Base-by-base conservation (phyloP, 495 filamentous ascomycete species). In the Hypoxylon perforatum region DNA sequence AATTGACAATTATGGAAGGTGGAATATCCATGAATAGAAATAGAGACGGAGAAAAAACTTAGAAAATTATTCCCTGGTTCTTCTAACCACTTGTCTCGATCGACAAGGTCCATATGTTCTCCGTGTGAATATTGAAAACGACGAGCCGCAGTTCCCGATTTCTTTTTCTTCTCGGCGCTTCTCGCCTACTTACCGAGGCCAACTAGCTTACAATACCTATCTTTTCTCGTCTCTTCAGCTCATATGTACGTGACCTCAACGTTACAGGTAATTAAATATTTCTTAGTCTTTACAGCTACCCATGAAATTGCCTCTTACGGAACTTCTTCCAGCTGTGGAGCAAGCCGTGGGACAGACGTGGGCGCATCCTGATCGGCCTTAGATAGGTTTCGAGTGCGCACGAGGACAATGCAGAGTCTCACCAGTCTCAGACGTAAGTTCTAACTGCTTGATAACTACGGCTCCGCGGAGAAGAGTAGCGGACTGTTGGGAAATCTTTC, bases 1-100 rank as follows among this genome's bases (percentile, higher is more conserved):
- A 62, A 63, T 67, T 63, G 65, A 67, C 58, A 0, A n/a, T 62
- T 63, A 48, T 63, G 65, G 65, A 63, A 68, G 65, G 65, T 55
- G 54, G 48, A 68, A 63, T 30, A 12, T 41, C 54, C 49, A 57
- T 57, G 33, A 67, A 47, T 62, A 44, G 41, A 15, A 52, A 39
- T 68, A 63, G 21, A 63, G 10, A 48, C 21, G 11, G 23, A n/a
- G 45, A 28, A 10, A 10, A 48, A 47, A 25, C 28, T 25, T 3
- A 28, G 8, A 28, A 28, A 28, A 55, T 67, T 68, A 42, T 14
- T 39, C 25, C 25, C 36, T 57, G 36, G 60, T 21, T 50, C 41
- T 25, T 50, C 30, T 17, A 28, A 28, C 25, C 25, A 28, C 25
- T 28, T 36, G 1, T 15, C 6, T 21, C 12, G 49, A 12, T 44